phyloP scores from a whole-genome alignment of 495 filamentous ascomycete genomes.

The Penicillium canescens region DNA sequence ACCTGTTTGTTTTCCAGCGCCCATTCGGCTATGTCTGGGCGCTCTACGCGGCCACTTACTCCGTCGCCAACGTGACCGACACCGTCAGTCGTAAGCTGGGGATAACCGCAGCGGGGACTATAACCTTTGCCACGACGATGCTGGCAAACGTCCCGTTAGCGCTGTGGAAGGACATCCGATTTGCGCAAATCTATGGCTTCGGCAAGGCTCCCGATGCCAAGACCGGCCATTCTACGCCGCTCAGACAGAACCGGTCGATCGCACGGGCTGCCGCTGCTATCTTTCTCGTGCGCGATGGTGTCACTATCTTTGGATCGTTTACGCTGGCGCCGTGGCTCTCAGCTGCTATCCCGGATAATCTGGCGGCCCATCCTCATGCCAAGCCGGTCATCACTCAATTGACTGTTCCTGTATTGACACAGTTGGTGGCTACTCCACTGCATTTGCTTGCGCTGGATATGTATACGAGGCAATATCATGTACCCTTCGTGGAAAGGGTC shows the following conservation, averaged over 20 bases:
- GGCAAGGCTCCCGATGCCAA: slow-evolving; percentile 5
- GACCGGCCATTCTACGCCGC: background rate
- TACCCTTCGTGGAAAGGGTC: slow-evolving; percentile 21
- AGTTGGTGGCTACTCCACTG: slow-evolving; percentile 35
- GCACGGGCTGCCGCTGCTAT: slow-evolving; percentile 24
- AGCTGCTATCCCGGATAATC: slow-evolving; percentile 23
- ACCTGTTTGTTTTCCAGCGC: slow-evolving; percentile 22
- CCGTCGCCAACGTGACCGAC: slow-evolving; percentile 34
- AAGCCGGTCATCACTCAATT: slow-evolving; percentile 35
- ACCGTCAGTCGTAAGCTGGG: slow-evolving; percentile 23
- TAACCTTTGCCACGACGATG: slow-evolving; percentile 28
- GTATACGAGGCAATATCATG: slow-evolving; percentile 28
- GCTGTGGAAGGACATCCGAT: slow-evolving; percentile 39
- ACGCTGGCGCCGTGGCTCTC: slow-evolving; percentile 30
- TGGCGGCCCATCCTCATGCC: slow-evolving; percentile 23
- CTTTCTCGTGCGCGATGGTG: slow-evolving; percentile 55
- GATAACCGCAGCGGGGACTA: slow-evolving; percentile 18
- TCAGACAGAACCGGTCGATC: slow-evolving; percentile 12
- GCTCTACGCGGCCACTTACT: slow-evolving; percentile 35
- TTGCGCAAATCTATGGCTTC: slow-evolving; percentile 32
- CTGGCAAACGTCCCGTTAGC: slow-evolving; percentile 36
- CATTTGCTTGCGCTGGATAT: slow-evolving; percentile 36
- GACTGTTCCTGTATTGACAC: slow-evolving; percentile 31
- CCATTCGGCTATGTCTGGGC: slow-evolving; percentile 32
- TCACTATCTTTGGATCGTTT: slow-evolving; percentile 41